These are phyloP conservation scores for Tricholoma terreum DNA, from an alignment of 768 basidiomycete genomes.

Conservation along the genomic window DNA sequence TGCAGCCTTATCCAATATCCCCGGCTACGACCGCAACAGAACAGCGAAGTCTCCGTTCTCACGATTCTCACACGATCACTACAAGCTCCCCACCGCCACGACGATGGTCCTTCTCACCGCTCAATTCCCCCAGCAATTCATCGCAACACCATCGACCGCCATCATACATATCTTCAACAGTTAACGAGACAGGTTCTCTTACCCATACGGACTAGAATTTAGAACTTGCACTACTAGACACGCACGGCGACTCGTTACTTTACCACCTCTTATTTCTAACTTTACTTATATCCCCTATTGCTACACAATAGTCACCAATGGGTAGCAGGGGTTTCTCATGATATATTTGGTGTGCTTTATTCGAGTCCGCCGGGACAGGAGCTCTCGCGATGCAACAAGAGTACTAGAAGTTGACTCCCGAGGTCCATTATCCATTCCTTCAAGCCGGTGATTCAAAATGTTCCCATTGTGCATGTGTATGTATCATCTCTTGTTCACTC, in stretches of 20 bases:
- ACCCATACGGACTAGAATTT: neutral
- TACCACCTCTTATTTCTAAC: neutral
- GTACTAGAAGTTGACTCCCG: no score
- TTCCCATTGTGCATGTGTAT: no score
- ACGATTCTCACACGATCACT: conserved; percentile 37
- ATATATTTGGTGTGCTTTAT: no score
- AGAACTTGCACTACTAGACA: neutral
- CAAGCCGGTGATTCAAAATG: no score
- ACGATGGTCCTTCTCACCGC: conserved; percentile 35
- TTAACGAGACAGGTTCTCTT: neutral
- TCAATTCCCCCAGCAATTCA: conserved; percentile 16
- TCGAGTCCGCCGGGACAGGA: no score
- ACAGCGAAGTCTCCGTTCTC: conserved; percentile 29
- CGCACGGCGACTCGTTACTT: neutral
- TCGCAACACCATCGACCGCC: conserved; percentile 11
- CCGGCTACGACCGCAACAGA: conserved; percentile 34
- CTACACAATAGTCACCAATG: no score
- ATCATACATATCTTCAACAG: conserved; percentile 5
- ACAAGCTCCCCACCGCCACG: conserved; percentile 37
- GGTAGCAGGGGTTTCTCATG: no score
- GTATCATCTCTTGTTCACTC: no score
- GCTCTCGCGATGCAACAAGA: no score
- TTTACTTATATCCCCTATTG: no score
- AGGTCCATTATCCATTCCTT: no score
- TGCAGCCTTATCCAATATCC: conserved; percentile 45